Percentiles rank a stretch among this genome's conserved stretches.
These are phyloP conservation scores for Fusarium pininemorale DNA, from an alignment of 2,329 filamentous ascomycete species.

Conservation along the genomic window DNA sequence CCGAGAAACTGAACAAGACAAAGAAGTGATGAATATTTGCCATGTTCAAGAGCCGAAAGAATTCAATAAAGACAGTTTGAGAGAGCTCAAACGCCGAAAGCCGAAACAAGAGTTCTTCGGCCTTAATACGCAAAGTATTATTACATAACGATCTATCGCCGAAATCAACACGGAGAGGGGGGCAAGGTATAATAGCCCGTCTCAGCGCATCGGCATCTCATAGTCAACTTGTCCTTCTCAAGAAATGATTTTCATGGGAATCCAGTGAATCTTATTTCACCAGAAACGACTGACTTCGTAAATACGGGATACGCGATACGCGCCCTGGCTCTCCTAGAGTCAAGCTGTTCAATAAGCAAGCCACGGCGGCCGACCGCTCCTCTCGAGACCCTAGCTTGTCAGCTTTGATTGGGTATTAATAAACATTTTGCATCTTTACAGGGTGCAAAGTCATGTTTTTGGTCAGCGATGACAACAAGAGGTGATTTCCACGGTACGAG, in stretches of 20 bases:
- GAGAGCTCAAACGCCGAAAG: background rate
- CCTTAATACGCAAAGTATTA: background rate
- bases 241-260: background rate
- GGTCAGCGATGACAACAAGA: background rate
- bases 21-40: background rate
- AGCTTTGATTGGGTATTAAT: slow-evolving; percentile 4
- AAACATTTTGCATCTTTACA: background rate
- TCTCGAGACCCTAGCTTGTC: background rate
- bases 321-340: background rate
- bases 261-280: background rate
- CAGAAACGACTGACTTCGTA: background rate
- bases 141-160: background rate
- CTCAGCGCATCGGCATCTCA: background rate
- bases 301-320: background rate
- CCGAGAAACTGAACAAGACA: background rate
- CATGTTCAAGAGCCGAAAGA: background rate
- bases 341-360: background rate
- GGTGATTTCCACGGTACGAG: background rate
- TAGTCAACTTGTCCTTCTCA: background rate
- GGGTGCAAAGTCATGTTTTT: background rate
- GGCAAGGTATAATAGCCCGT: background rate
- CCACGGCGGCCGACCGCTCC: background rate
- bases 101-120: background rate
- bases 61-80: background rate
- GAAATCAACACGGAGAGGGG: background rate